phyloP scores from a whole-genome alignment of 805 yeast species.

The Cyberlindnera mrakii region DNA sequence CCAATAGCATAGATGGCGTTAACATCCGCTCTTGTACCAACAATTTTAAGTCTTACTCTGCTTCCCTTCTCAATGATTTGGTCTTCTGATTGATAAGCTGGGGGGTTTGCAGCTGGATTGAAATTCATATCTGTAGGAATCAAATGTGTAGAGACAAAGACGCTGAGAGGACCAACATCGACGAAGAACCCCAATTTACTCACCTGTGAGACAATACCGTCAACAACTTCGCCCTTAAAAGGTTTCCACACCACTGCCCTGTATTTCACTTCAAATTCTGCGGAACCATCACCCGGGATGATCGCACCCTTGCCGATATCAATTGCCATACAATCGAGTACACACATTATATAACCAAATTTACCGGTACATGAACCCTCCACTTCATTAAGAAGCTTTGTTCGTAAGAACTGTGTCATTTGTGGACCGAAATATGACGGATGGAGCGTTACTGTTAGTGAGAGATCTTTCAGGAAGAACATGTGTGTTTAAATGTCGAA shows the following conservation, averaged over 20 bases:
- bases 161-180: conserved; percentile 94
- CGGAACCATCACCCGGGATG: conserved; percentile 87
- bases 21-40: conserved; percentile 96
- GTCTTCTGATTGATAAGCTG: conserved; percentile 94
- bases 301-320: conserved; percentile 94
- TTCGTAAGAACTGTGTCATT: conserved; percentile 89
- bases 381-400: conserved; percentile 87
- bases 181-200: conserved; percentile 95
- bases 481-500: conserved; percentile 5
- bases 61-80: conserved; percentile 94
- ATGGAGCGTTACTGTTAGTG: conserved; percentile 86
- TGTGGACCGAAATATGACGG: conserved; percentile 98
- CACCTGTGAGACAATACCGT: conserved; percentile 91
- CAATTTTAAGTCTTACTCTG: conserved; percentile 88
- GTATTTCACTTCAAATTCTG: conserved; percentile 93
- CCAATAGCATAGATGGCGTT: conserved; percentile 97
- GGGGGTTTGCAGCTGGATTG: conserved; percentile 95
- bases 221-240: conserved; percentile 97
- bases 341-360: conserved; percentile 96
- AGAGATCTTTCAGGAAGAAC: conserved; percentile 71
- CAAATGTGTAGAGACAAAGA: conserved; percentile 89
- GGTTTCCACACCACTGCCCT: conserved; percentile 98
- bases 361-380: conserved; percentile 99
- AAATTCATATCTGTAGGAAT: conserved; percentile 92
- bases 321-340: conserved; percentile 86